Evolutionary conservation across 768 basidiomycete genomes (phyloP).

Genomic region (Galerina marginata): DNA sequence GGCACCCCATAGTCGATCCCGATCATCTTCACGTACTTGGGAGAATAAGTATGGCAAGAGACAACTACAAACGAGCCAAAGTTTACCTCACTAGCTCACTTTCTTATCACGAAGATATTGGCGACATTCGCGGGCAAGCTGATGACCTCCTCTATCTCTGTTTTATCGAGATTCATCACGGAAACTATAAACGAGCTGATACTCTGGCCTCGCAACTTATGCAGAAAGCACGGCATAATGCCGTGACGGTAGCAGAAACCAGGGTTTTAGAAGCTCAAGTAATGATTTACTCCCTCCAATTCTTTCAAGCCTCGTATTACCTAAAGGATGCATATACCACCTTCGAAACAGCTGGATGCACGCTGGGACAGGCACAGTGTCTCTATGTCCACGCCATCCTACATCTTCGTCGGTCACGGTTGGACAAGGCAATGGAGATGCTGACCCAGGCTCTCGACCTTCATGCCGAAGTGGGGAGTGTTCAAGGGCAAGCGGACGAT

Average conservation of each 20-base stretch:
- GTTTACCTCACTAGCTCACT: conserved; percentile 14
- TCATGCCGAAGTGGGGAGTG: conserved; percentile 12
- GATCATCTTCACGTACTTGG: conserved; percentile 32
- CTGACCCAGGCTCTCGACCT: conserved; percentile 15
- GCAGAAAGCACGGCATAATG: background rate
- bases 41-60: conserved; percentile 25
- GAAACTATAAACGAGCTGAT: background rate
- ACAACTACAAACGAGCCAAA: conserved; percentile 22
- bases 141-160: conserved; percentile 25
- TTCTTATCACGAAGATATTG: conserved; percentile 19
- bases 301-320: background rate
- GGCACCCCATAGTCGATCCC: conserved; percentile 26
- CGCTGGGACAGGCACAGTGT: conserved; percentile 24
- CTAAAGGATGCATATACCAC: conserved; percentile 4
- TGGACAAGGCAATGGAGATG: conserved; percentile 16
- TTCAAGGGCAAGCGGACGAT: conserved; percentile 21
- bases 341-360: conserved; percentile 10
- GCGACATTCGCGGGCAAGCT: conserved; percentile 22
- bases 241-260: conserved; percentile 1
- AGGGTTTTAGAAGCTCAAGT: background rate
- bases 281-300: background rate
- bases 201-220: background rate
- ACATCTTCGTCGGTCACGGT: conserved; percentile 10
- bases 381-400: conserved; percentile 22
- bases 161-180: conserved; percentile 18